These are phyloP conservation scores for Paecilomyces variotii DNA, from an alignment of 2,329 filamentous ascomycete species.

Conservation along the genomic window DNA sequence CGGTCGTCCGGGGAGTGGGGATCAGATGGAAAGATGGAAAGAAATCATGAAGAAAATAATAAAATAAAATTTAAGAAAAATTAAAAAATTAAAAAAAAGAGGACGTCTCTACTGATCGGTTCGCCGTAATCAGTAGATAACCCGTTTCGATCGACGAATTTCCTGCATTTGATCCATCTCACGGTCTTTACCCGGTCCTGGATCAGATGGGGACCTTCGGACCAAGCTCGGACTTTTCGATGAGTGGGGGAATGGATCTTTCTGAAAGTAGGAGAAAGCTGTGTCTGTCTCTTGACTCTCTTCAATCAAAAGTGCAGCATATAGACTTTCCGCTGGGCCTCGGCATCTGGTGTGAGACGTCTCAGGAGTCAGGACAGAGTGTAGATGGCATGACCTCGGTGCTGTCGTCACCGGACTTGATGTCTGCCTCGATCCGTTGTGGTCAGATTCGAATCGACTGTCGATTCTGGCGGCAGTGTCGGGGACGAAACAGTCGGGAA, in stretches of 20 bases:
- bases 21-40: background rate
- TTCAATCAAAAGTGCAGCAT: background rate
- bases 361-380: background rate
- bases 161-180: background rate
- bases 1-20: background rate
- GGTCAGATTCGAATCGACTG: background rate
- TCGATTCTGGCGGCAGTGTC: background rate
- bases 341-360: background rate
- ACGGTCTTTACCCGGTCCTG: background rate
- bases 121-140: background rate
- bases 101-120: background rate
- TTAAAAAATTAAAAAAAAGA: background rate
- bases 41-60: too few species aligned
- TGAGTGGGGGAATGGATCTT: background rate
- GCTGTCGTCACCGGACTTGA: background rate
- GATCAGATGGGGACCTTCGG: background rate
- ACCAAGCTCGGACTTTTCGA: background rate
- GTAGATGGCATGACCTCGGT: background rate
- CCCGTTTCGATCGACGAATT: background rate
- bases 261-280: background rate
- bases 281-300: background rate
- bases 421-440: background rate
- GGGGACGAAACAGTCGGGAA: background rate
- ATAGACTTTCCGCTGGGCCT: background rate
- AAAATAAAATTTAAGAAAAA: too few species aligned